phyloP scores from a whole-genome alignment of 2,329 filamentous ascomycete species.

The Didymella sp. region DNA sequence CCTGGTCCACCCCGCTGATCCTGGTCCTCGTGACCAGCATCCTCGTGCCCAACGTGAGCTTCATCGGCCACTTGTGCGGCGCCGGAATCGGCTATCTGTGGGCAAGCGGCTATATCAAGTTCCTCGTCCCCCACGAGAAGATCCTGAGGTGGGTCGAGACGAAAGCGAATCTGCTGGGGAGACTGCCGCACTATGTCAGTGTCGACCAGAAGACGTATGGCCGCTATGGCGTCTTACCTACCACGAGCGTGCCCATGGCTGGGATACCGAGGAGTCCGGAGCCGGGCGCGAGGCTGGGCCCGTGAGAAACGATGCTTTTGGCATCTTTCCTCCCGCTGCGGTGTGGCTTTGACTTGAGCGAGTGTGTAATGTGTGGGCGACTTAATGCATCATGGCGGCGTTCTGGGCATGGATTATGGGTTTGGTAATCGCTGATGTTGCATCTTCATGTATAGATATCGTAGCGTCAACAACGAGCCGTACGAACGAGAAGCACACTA shows the following conservation, averaged over 20 bases:
- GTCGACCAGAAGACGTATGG: constrained; percentile 97
- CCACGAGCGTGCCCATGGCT: constrained; percentile 30
- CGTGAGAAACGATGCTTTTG: constrained; percentile 16
- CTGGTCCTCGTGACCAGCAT: constrained; percentile 76
- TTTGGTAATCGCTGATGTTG: not conserved
- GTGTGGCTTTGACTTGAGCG: too few species aligned
- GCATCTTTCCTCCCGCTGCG: too few species aligned
- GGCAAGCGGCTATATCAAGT: constrained; percentile 86
- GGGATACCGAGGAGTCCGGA: constrained; percentile 41
- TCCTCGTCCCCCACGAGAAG: constrained; percentile 88
- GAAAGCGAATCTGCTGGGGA: constrained; percentile 82
- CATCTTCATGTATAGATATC: not conserved
- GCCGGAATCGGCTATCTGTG: constrained; percentile 86
- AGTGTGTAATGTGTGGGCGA: not conserved
- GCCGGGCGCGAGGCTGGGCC: constrained; percentile 40
- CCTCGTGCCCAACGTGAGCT: constrained; percentile 79
- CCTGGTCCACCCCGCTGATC: constrained; percentile 87
- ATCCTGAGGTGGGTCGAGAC: constrained; percentile 85
- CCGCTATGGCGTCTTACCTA: constrained; percentile 84
- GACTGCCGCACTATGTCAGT: constrained; percentile 89
- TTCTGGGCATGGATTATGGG: not conserved
- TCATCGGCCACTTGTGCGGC: constrained; percentile 86
- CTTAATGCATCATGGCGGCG: not conserved
- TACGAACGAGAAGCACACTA: too few species aligned
- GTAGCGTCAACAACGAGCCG: not conserved